Evolutionary conservation across 257 asterid genomes (phyloP), one percentile per base, ranked within the genome.

Genomic region (Salvia splendens): DNA sequence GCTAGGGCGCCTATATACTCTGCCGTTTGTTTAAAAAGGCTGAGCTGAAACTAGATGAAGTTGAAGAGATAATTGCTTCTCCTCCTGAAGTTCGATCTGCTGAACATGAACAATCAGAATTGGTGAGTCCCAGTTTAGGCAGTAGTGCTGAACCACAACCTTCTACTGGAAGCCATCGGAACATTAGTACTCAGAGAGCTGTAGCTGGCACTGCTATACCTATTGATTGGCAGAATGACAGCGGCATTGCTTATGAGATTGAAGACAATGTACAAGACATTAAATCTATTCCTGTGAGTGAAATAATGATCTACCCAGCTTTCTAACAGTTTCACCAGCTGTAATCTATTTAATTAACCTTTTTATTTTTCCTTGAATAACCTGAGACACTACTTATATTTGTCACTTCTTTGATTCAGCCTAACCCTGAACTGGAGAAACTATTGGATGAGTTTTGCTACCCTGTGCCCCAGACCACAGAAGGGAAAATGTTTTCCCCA

Each of bases 11-110:
- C 8, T 94, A 69, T 83, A 95, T 94, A 65, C 97, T 94, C 38
- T 91, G 96, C 73, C 96, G 99, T 10, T 78, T 94, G 67, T 91
- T 91, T 60, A 91, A 73, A 71, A 94, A 91, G 91, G 70, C 74
- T 55, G 96, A 84, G 53, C 68, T 84, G 65, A 88, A 79, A 75
- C 80, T 46, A 78, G 97, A 94, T 53, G 91, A 79, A 67, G 78
- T 30, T 80, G 95, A 84, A 73, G 81, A 73, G 70, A 81, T 51
- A 17, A 67, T 58, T 61, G 66, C 77, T 63, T 81, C 96, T 74
- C 87, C 95, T 9, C 42, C 78, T 1, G 69, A 62, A 6, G 72
- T 36, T 46, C 81, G 69, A 62, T 81, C 83, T 30, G 55, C 68
- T 65, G 97, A 79, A 60, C 85, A 81, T 9, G 87, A 80, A 52